Evolutionary conservation across 768 basidiomycete genomes (phyloP).

Genomic region (Lentinula raphanica): DNA sequence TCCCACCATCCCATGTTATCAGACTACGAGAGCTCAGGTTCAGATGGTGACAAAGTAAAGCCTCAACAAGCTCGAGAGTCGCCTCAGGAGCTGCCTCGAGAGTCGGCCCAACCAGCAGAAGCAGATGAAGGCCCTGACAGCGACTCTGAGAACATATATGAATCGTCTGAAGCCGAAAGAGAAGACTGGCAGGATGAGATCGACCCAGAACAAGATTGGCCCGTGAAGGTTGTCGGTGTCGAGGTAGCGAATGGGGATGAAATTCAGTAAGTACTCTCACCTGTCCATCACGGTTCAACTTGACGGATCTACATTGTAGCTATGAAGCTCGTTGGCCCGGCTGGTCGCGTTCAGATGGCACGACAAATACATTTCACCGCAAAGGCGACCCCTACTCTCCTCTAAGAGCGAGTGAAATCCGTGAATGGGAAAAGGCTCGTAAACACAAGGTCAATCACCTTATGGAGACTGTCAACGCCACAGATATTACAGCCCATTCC

Average conservation of each 20-base stretch:
- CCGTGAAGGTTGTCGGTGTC: not conserved
- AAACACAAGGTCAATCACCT: not conserved
- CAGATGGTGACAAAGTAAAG: too few species aligned
- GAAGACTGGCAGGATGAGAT: not conserved
- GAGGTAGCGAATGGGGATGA: not conserved
- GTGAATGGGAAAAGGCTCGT: not conserved
- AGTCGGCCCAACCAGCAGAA: too few species aligned
- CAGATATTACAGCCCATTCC: not conserved
- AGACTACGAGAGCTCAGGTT: too few species aligned
- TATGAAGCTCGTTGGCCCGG: not conserved
- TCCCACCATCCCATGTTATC: too few species aligned
- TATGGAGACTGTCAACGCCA: not conserved
- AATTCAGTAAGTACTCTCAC: not conserved
- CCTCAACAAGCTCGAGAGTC: too few species aligned
- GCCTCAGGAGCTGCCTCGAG: too few species aligned
- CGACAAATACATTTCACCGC: not conserved
- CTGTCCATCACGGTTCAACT: not conserved
- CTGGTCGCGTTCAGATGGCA: not conserved
- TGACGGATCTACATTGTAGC: not conserved
- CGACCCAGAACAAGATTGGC: not conserved
- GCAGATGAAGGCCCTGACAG: not conserved
- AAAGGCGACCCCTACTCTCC: not conserved
- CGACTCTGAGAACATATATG: not conserved
- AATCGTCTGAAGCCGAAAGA: not conserved
- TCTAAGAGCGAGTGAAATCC: not conserved